Base-by-base conservation (phyloP, 176 grass and related monocot species). In the Phragmites australis region DNA sequence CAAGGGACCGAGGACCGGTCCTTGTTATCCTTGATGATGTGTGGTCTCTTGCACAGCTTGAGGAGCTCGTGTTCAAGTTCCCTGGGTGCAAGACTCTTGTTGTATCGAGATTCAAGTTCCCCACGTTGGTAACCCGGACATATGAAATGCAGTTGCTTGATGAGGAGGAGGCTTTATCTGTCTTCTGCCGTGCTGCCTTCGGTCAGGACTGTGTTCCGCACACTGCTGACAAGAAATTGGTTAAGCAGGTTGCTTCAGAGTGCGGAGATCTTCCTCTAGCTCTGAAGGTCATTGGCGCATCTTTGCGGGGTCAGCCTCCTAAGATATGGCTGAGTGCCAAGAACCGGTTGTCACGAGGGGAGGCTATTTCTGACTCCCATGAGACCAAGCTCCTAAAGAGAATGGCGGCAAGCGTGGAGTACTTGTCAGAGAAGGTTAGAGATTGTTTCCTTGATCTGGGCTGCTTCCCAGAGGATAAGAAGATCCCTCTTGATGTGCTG, bases 381-480 rank as follows among this genome's bases (percentile, higher is more conserved):
- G 97, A 99, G 79, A 99, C 77, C 80, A 87, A 90, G 83, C 84
- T 99, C 31, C 88, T 99, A 0, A 84, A 99, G 40, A 80, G 93
- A 41, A 95, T 99, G 93, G 97, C 90, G 0, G 82, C 93, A 61
- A 95, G 90, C 15, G 82, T 99, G 13, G 97, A 96, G 72, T 85
- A 84, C 32, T 81, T 99, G 19, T 86, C 92, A 18, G 79, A 83
- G 66, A 95, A 93, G 82, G 85, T 85, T 44, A 93, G 72, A 70
- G 92, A 99, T 74, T 99, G 97, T 64, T 99, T 99, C 78, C 90
- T 99, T 63, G 97, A 99, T 77, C 79, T 99, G 59, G 97, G 93
- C 26, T 95, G 90, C 70, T 99, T 99, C 72, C 92, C 93, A 22
- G 97, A 99, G 82, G 97, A 99, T 76, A 99, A 95, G 83, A 99